phyloP scores from a whole-genome alignment of 1,284 basidiomycete species.

The Fomitopsis betulina region DNA sequence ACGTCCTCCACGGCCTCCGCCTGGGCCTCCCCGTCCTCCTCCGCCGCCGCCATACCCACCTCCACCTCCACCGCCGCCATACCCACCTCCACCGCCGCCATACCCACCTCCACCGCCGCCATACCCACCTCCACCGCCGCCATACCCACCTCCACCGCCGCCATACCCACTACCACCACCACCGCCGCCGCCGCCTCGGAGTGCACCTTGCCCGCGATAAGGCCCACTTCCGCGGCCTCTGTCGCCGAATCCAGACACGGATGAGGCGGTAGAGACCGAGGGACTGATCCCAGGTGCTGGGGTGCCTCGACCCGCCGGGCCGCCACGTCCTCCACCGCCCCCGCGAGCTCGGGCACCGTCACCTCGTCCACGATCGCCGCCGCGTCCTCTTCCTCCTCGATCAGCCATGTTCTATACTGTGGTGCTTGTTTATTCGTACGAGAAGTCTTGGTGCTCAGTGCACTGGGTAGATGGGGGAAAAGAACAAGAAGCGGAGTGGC shows the following conservation, averaged over 20 bases:
- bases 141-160: constrained; percentile 17
- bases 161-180: constrained; percentile 18
- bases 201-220: constrained; percentile 7
- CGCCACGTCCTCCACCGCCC: constrained; percentile 10
- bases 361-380: constrained; percentile 1
- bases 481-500: neutral
- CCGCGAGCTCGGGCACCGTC: constrained; percentile 8
- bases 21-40: neutral
- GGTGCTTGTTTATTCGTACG: neutral
- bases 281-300: constrained; percentile 15
- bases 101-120: constrained; percentile 9
- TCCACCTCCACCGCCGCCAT: constrained; percentile 18
- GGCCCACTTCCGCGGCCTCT: constrained; percentile 10
- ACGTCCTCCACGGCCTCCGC: constrained; percentile 12
- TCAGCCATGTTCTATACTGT: neutral
- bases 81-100: constrained; percentile 19
- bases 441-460: neutral
- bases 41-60: constrained; percentile 17
- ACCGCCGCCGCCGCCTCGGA: constrained; percentile 17
- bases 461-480: neutral
- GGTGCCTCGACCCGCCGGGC: constrained; percentile 7
- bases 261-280: constrained; percentile 12
- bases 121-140: neutral
- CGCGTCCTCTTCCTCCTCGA: neutral
- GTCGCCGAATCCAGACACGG: constrained; percentile 10